Evolutionary conservation across 345 rosid species (phyloP).

Genomic region (Citrus trifoliata): DNA sequence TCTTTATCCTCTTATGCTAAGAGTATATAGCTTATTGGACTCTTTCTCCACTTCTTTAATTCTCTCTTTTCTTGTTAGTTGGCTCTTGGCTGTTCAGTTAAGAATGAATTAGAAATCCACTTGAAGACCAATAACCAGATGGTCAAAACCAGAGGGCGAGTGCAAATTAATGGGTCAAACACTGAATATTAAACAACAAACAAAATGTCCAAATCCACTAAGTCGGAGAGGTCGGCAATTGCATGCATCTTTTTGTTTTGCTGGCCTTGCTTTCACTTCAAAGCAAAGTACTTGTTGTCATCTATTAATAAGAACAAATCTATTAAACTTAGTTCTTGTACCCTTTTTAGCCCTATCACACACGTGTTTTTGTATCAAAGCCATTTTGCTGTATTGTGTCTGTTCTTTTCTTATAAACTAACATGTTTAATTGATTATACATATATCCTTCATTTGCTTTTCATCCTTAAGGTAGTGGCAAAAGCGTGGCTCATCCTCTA

Average conservation of each 20-base stretch:
- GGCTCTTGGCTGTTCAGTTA: constrained; percentile 9
- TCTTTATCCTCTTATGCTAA: constrained; percentile 1
- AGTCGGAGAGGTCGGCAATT: constrained; percentile 8
- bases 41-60: not conserved
- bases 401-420: constrained; percentile 7
- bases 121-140: constrained; percentile 11
- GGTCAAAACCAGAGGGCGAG: constrained; percentile 11
- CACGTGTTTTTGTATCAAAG: constrained; percentile 22
- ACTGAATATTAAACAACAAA: constrained; percentile 9
- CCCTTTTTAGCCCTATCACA: constrained; percentile 14
- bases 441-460: not conserved
- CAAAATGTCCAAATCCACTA: constrained; percentile 32
- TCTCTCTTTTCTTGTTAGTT: not conserved
- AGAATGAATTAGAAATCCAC: constrained; percentile 1
- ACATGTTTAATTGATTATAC: not conserved
- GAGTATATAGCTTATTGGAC: constrained; percentile 31
- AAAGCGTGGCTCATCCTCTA: constrained; percentile 25
- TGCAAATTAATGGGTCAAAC: constrained; percentile 28
- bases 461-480: constrained; percentile 1
- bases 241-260: constrained; percentile 17
- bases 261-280: constrained; percentile 22
- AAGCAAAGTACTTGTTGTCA: constrained; percentile 13
- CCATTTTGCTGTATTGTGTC: not conserved
- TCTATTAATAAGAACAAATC: not conserved
- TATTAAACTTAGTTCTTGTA: not conserved